Percentiles rank a stretch among this genome's conserved stretches.
phyloP scores from a whole-genome alignment of 2,329 filamentous ascomycete species.

The Calonectria crousiana region DNA sequence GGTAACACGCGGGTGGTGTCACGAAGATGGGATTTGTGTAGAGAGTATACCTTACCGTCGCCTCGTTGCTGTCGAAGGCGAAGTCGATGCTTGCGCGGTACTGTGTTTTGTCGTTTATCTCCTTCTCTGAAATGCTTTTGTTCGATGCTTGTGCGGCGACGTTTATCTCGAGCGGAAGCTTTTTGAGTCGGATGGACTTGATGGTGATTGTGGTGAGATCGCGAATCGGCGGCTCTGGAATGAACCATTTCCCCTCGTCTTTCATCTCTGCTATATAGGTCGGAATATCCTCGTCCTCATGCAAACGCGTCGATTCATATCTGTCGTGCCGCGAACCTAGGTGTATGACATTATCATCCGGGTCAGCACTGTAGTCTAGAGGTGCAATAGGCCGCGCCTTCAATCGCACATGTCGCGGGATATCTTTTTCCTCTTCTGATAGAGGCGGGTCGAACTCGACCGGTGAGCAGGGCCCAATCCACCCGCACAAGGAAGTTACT shows the following conservation, averaged over 20 bases:
- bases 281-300: not conserved
- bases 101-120: not conserved
- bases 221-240: conserved; percentile 7
- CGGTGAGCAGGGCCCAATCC: conserved; percentile 24
- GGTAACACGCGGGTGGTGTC: conserved; percentile 5
- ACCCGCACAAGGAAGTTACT: conserved; percentile 10
- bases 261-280: conserved; percentile 5
- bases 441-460: conserved; percentile 12
- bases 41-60: conserved; percentile 12
- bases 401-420: not conserved
- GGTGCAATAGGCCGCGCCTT: not conserved
- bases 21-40: conserved; percentile 20
- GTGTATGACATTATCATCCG: not conserved
- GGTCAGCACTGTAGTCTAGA: not conserved
- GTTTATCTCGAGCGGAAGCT: not conserved
- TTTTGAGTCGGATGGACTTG: conserved; percentile 10
- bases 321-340: not conserved
- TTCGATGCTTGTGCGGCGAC: not conserved
- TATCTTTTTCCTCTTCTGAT: conserved; percentile 7
- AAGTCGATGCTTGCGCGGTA: conserved; percentile 23
- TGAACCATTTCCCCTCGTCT: conserved; percentile 7
- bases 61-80: conserved; percentile 15
- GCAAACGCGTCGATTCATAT: not conserved
- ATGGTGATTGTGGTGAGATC: conserved; percentile 19
- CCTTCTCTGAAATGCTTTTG: not conserved